Conservation (phyloP, 2,329 filamentous ascomycete species). For the Chlorencoelia australis region DNA sequence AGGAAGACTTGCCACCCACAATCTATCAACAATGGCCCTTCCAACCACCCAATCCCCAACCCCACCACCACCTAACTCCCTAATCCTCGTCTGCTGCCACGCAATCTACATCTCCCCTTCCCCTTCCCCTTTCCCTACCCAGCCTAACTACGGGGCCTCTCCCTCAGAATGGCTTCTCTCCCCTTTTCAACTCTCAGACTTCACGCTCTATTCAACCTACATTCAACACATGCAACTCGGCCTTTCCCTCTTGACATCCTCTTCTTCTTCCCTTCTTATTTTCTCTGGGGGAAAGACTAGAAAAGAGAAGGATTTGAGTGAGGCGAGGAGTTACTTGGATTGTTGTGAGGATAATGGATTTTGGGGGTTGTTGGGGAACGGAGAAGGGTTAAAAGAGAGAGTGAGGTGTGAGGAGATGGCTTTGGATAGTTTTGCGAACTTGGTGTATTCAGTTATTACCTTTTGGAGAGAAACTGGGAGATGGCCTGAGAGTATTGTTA, state of each 20-base stretch:
- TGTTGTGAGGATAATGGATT: constrained; percentile 35
- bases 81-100: constrained; percentile 78
- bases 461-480: constrained; percentile 23
- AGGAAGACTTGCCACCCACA: not conserved
- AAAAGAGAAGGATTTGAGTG: constrained; percentile 42
- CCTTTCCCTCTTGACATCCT: constrained; percentile 39
- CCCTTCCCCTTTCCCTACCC: constrained; percentile 22
- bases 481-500: constrained; percentile 50
- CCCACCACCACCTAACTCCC: constrained; percentile 34
- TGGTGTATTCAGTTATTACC: constrained; percentile 57
- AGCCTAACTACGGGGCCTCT: not conserved
- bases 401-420: constrained; percentile 59
- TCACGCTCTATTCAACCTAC: constrained; percentile 50
- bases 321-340: constrained; percentile 54
- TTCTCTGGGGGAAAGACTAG: constrained; percentile 38
- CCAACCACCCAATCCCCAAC: not conserved
- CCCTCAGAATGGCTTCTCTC: constrained; percentile 65
- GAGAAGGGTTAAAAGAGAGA: constrained; percentile 11
- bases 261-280: constrained; percentile 22
- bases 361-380: constrained; percentile 28
- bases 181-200: constrained; percentile 68
- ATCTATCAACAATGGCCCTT: not conserved
- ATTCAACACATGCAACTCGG: constrained; percentile 64
- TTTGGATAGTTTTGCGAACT: constrained; percentile 77
- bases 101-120: constrained; percentile 65